These are phyloP conservation scores for Colletotrichum liriopes DNA, from an alignment of 2,329 filamentous ascomycete species.

Conservation along the genomic window DNA sequence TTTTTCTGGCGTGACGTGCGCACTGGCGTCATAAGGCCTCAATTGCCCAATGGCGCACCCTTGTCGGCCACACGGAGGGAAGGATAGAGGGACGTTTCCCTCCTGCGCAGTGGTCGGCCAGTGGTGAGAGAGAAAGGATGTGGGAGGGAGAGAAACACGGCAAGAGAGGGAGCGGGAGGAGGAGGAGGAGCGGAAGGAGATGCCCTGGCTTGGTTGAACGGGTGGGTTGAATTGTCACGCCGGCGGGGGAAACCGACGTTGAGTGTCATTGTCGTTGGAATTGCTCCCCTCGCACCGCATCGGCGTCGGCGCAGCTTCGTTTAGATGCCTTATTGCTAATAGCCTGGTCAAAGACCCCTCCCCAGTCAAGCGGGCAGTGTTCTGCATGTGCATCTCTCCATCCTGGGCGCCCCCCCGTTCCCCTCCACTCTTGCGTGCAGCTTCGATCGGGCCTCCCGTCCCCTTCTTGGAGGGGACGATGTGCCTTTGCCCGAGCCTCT, in stretches of 20 bases:
- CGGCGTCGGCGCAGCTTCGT: background rate
- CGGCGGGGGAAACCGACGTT: background rate
- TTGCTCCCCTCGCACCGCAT: background rate
- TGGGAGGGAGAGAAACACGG: conserved; percentile 4
- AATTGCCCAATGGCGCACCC: conserved; percentile 41
- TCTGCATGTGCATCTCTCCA: conserved; percentile 10
- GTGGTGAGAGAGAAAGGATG: background rate
- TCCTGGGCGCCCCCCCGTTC: conserved; percentile 7
- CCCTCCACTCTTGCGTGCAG: conserved; percentile 29
- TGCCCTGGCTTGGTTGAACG: conserved; percentile 7
- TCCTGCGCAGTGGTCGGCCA: background rate
- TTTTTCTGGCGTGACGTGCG: conserved; percentile 42
- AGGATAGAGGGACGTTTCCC: background rate
- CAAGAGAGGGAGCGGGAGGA: background rate
- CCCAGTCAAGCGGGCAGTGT: conserved; percentile 24
- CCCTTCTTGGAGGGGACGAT: background rate
- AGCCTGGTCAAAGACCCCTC: background rate
- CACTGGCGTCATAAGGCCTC: conserved; percentile 43
- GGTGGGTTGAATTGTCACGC: background rate
- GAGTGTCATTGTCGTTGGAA: background rate
- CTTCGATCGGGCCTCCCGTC: conserved; percentile 29
- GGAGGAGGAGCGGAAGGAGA: conserved; percentile 4
- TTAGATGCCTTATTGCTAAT: background rate
- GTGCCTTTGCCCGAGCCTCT: conserved; percentile 1
- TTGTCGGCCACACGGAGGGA: conserved; percentile 33